Base-by-base conservation (phyloP, 148 eudicot species). In the Fagopyrum esculentum region DNA sequence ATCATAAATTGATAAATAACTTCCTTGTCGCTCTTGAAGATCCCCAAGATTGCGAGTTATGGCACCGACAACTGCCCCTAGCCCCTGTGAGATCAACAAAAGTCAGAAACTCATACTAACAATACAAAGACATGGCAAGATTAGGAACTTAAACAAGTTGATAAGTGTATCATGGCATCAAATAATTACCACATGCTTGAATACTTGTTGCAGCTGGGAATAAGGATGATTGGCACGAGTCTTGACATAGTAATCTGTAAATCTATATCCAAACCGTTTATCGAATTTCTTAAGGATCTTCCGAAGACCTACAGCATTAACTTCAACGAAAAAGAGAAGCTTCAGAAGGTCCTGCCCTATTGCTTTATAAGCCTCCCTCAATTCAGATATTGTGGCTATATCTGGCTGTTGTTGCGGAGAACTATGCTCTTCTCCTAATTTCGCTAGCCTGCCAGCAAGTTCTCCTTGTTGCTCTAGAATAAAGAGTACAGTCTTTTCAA, bases 391-490 rank as follows among this genome's bases (percentile, higher is more conserved):
- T 57, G 70, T 76, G n/a, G 49, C 48, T 57, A 76, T 70, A 60
- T 69, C 78, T 16, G 49, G 72, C 73, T 81, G 77, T 72, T 75
- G 80, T 22, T 51, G 45, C 22, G 79, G 83, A 64, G 71, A 78
- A 64, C 79, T 77, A 22, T 80, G 89, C 75, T 85, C 84, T 76
- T 87, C 84, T 55, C 86, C 87, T 52, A 89, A 90, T 75, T 76
- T 73, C 13, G 85, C 73, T 74, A 91, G 76, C 83, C 91, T 82
- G 81, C 83, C 87, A 70, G 97, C 93, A 79, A 89, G 86, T 64
- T 81, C 61, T 60, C 97, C 97, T 89, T 91, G 97, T 84, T 87
- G 97, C 77, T 91, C 90, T 82, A 91, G 77, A 45, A 91, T 69
- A 75, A 91, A 89, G 61, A 91, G 88, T 46, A 91, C 97, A 78